These are phyloP conservation scores for Plenodomus lindquistii DNA, from an alignment of 2,329 filamentous ascomycete species.

Conservation along the genomic window DNA sequence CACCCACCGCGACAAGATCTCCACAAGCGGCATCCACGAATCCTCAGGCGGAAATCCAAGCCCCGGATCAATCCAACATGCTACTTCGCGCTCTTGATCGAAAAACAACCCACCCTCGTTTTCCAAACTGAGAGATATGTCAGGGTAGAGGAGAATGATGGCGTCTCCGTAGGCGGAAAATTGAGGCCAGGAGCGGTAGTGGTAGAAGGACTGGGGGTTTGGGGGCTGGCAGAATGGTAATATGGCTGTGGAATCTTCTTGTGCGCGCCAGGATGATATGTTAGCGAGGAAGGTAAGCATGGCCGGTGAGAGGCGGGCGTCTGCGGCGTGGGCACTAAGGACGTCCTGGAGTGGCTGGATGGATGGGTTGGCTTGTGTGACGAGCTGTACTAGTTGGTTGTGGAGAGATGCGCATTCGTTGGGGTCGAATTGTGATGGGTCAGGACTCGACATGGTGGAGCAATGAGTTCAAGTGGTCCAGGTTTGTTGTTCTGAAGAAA, in stretches of 20 bases:
- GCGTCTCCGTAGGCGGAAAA: constrained; percentile 5
- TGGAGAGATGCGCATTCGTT: constrained; percentile 4
- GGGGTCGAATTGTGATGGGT: constrained; percentile 1
- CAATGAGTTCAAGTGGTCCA: no score
- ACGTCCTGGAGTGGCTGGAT: constrained; percentile 4
- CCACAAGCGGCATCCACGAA: constrained; percentile 2
- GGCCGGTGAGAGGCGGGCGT: constrained; percentile 2
- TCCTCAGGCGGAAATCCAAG: constrained; percentile 2
- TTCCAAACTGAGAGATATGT: constrained; percentile 2
- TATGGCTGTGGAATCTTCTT: constrained; percentile 4
- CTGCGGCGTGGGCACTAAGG: neutral
- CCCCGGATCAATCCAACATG: constrained; percentile 4
- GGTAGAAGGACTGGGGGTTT: constrained; percentile 4
- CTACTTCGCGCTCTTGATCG: constrained; percentile 5
- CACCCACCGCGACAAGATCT: constrained; percentile 4
- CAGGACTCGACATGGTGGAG: constrained; percentile 2
- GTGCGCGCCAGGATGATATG: constrained; percentile 3
- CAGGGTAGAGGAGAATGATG: constrained; percentile 6
- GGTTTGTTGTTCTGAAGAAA: no score
- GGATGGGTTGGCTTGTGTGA: constrained; percentile 2
- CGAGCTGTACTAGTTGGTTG: constrained; percentile 3
- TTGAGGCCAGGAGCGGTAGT: constrained; percentile 6
- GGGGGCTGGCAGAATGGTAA: constrained; percentile 5
- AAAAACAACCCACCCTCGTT: constrained; percentile 5
- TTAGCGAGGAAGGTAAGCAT: constrained; percentile 1